Evolutionary conservation across 441 rosid genomes (phyloP).

Genomic region (Francoa sonchifolia): DNA sequence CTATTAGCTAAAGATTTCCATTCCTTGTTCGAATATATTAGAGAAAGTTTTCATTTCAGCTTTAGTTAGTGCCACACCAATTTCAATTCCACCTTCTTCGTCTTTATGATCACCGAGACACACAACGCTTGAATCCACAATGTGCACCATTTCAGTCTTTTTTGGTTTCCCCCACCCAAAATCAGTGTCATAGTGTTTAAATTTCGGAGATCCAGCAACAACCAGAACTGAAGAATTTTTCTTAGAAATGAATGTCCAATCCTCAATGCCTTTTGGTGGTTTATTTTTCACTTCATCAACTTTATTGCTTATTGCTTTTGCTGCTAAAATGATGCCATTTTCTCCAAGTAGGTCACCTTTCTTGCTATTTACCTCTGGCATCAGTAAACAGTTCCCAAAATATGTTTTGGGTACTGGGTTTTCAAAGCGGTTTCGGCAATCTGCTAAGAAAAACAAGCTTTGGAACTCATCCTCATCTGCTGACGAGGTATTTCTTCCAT

Average conservation of each 20-base stretch:
- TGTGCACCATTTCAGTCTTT: conserved; percentile 16
- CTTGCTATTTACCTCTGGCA: neutral
- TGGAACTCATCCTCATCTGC: neutral
- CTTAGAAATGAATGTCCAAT: neutral
- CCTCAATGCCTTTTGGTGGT: neutral
- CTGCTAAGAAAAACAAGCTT: neutral
- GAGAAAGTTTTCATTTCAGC: neutral
- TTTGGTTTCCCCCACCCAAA: conserved; percentile 41
- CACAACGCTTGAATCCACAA: neutral
- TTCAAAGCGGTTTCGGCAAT: conserved; percentile 3
- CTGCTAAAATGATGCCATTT: conserved; percentile 1
- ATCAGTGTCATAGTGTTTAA: conserved; percentile 24
- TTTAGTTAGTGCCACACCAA: conserved; percentile 2
- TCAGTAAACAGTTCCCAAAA: conserved; percentile 9
- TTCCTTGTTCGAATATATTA: neutral
- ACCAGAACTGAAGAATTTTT: neutral
- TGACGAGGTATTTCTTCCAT: neutral
- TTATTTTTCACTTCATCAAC: neutral
- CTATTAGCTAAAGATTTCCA: no score
- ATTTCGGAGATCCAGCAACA: conserved; percentile 8
- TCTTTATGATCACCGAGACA: conserved; percentile 1
- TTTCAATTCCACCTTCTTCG: conserved; percentile 9
- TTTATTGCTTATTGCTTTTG: conserved; percentile 2
- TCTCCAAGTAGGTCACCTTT: neutral
- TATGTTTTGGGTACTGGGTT: conserved; percentile 1